Percentiles rank a stretch among this genome's conserved stretches.
Conservation (phyloP, 805 yeast species). For the Candida vartiovaarae region DNA sequence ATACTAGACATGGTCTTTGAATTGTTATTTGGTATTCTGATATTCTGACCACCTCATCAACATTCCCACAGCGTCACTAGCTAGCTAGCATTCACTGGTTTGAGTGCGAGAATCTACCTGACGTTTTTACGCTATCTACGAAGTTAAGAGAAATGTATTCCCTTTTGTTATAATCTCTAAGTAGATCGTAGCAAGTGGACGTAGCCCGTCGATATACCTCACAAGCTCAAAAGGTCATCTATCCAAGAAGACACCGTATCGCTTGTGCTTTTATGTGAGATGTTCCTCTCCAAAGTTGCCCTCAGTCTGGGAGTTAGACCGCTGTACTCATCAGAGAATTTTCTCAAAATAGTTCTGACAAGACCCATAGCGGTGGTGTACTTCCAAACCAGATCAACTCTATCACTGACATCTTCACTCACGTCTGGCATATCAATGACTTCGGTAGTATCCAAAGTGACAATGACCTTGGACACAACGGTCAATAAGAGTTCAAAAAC, state of each 20-base stretch:
- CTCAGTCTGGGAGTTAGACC: conserved; percentile 26
- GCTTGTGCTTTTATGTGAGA: conserved; percentile 27
- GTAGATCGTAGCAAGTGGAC: too few species aligned
- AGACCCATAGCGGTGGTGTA: conserved; percentile 31
- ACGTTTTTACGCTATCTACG: neutral
- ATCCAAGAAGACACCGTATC: conserved; percentile 26
- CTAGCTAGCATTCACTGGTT: neutral
- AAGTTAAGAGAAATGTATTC: neutral
- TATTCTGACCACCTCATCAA: too few species aligned
- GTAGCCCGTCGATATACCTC: neutral
- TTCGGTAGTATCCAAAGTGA: conserved; percentile 10
- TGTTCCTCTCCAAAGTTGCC: conserved; percentile 26
- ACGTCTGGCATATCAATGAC: conserved; percentile 22
- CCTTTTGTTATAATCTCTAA: too few species aligned
- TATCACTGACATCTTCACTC: conserved; percentile 24
- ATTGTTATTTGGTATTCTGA: too few species aligned
- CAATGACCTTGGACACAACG: conserved; percentile 17
- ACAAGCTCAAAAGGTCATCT: conserved; percentile 24
- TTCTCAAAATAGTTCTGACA: conserved; percentile 33
- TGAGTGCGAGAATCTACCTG: neutral
- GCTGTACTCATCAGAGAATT: conserved; percentile 37
- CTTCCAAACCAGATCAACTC: conserved; percentile 35
- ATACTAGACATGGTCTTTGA: conserved; percentile 5
- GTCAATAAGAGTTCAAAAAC: conserved; percentile 23
- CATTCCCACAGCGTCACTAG: too few species aligned